Evolutionary conservation across 495 filamentous ascomycete genomes (phyloP).

Genomic region (Penicillium bovifimosum): DNA sequence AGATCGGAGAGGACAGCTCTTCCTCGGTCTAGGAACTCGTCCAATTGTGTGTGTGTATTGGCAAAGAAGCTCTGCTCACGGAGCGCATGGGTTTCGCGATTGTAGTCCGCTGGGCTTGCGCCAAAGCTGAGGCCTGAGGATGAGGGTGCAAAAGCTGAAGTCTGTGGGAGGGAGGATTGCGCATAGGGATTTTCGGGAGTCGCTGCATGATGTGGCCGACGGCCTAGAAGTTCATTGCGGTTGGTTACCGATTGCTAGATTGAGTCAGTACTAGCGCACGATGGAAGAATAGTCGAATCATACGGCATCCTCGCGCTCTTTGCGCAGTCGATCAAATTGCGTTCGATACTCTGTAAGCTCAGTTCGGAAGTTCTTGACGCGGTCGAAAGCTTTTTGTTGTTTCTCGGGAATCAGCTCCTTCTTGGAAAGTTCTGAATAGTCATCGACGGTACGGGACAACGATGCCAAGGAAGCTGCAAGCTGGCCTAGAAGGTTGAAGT

Average conservation of each 20-base stretch:
- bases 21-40: constrained; percentile 89
- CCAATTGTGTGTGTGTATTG: constrained; percentile 71
- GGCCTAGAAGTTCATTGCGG: constrained; percentile 78
- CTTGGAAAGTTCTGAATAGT: constrained; percentile 80
- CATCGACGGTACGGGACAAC: constrained; percentile 85
- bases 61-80: constrained; percentile 84
- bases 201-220: constrained; percentile 76
- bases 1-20: constrained; percentile 85
- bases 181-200: constrained; percentile 97
- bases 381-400: constrained; percentile 82
- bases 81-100: constrained; percentile 75
- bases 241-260: constrained; percentile 59
- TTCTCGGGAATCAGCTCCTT: constrained; percentile 82
- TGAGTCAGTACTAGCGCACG: neutral
- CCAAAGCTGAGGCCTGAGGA: constrained; percentile 48
- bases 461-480: constrained; percentile 83
- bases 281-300: constrained; percentile 8
- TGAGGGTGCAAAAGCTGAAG: constrained; percentile 37
- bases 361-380: constrained; percentile 76
- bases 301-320: constrained; percentile 67
- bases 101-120: constrained; percentile 52
- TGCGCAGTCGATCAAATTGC: constrained; percentile 70
- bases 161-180: constrained; percentile 44
- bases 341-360: constrained; percentile 75
- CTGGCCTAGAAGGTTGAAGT: constrained; percentile 47